Evolutionary conservation across 768 basidiomycete genomes (phyloP).

Genomic region (Dioszegia aurantiaca): DNA sequence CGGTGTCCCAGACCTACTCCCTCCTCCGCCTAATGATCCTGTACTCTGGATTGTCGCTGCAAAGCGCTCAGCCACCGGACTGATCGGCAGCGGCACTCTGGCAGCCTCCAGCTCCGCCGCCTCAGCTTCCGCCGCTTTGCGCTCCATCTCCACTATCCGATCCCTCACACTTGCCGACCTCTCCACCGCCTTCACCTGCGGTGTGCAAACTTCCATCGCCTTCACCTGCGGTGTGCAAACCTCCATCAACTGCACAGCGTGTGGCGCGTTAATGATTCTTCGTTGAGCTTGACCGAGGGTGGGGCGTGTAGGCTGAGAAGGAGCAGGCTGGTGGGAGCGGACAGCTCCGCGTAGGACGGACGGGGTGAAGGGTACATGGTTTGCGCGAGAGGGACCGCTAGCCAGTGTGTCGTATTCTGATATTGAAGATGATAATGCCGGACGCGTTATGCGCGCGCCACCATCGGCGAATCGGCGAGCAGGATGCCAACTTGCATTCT

Average conservation of each 20-base stretch:
- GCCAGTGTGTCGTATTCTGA: neutral
- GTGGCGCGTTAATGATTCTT: constrained; percentile 37
- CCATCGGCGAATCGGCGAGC: constrained; percentile 3
- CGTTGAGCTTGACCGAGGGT: constrained; percentile 37
- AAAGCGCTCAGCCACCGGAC: constrained; percentile 7
- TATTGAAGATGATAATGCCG: neutral
- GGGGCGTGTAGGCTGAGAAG: neutral
- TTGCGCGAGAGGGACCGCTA: constrained; percentile 1
- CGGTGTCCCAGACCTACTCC: neutral
- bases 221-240: too few relatives aligned
- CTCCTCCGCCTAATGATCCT: neutral
- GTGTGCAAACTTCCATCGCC: too few relatives aligned
- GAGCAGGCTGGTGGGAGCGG: constrained; percentile 12
- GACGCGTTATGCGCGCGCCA: neutral
- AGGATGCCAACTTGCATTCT: constrained; percentile 1
- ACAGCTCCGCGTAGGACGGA: neutral
- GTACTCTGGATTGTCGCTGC: too few relatives aligned
- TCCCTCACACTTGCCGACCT: constrained; percentile 13
- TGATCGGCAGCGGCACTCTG: constrained; percentile 7
- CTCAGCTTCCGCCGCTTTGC: neutral
- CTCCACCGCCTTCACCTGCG: neutral
- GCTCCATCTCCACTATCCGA: constrained; percentile 15
- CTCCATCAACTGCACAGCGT: neutral
- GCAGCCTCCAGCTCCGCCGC: constrained; percentile 7
- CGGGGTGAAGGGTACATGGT: neutral